Conservation (phyloP, 2,329 filamentous ascomycete species). For the Myriosclerotinia curreyana region DNA sequence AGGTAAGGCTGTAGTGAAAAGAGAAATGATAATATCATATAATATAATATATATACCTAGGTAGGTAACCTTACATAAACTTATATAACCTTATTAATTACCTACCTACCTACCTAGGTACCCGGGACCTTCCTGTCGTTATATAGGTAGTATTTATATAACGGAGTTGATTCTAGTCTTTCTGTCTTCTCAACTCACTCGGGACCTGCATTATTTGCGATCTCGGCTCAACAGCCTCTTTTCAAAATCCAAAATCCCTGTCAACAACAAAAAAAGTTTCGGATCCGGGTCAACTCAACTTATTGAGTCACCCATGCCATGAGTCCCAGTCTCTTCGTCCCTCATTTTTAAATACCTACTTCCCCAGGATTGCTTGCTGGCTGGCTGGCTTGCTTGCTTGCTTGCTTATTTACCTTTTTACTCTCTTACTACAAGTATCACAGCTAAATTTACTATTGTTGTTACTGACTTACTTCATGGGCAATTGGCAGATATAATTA, state of each 20-base stretch:
- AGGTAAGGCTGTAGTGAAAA: too few relatives aligned
- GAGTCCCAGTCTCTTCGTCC: neutral
- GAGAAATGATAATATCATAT: too few relatives aligned
- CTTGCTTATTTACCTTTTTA: neutral
- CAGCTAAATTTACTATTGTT: neutral
- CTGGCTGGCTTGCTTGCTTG: too few relatives aligned
- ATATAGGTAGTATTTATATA: too few relatives aligned
- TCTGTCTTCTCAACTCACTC: neutral
- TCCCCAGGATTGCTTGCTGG: neutral
- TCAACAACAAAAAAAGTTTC: slow-evolving; percentile 8
- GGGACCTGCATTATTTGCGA: slow-evolving; percentile 1
- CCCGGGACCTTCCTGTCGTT: too few relatives aligned
- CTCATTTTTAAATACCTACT: neutral
- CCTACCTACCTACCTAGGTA: too few relatives aligned
- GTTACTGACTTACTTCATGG: neutral
- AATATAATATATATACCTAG: too few relatives aligned
- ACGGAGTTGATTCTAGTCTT: too few relatives aligned
- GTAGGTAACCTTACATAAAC: too few relatives aligned
- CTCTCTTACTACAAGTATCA: neutral
- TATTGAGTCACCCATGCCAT: slow-evolving; percentile 9
- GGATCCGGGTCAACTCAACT: slow-evolving; percentile 16
- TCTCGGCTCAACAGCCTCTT: neutral
- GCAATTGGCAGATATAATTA: slow-evolving; percentile 12
- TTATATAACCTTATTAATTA: too few relatives aligned
- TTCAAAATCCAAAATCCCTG: slow-evolving; percentile 5